Evolutionary conservation across 2,329 filamentous ascomycete species (phyloP).

Genomic region (Exophiala sp.): DNA sequence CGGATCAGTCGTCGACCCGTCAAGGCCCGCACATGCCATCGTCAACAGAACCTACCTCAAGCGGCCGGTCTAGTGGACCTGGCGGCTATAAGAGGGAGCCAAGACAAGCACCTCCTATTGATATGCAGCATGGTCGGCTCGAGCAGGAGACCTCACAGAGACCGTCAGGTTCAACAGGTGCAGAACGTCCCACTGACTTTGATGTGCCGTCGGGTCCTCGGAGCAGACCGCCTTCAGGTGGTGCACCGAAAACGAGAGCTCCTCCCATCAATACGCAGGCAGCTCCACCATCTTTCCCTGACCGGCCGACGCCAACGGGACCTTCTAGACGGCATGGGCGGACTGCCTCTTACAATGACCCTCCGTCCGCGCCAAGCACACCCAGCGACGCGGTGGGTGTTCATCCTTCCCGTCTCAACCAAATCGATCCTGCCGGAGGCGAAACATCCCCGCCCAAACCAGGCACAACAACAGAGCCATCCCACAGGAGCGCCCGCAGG

Average conservation of each 20-base stretch:
- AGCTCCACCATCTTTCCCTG: constrained; percentile 27
- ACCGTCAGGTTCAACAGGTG: constrained; percentile 38
- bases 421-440: constrained; percentile 31
- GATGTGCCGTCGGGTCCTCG: constrained; percentile 53
- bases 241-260: constrained; percentile 17
- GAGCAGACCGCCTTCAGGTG: constrained; percentile 30
- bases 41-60: constrained; percentile 7
- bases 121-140: constrained; percentile 45
- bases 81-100: constrained; percentile 16
- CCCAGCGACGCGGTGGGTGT: constrained; percentile 43
- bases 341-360: constrained; percentile 32
- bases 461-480: constrained; percentile 28
- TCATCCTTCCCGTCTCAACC: constrained; percentile 50
- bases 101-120: constrained; percentile 28
- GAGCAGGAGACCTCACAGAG: constrained; percentile 35
- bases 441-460: constrained; percentile 17
- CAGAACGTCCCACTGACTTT: constrained; percentile 35
- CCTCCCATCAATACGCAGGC: constrained; percentile 21
- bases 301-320: constrained; percentile 42
- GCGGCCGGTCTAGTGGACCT: constrained; percentile 6
- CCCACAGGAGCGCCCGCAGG: constrained; percentile 34
- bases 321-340: constrained; percentile 38
- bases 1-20: constrained; percentile 8
- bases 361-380: constrained; percentile 31
- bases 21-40: constrained; percentile 3